Evolutionary conservation across 805 yeast genomes (phyloP), one percentile per base, ranked within the genome.

Genomic region (Wickerhamomyces bisporus): DNA sequence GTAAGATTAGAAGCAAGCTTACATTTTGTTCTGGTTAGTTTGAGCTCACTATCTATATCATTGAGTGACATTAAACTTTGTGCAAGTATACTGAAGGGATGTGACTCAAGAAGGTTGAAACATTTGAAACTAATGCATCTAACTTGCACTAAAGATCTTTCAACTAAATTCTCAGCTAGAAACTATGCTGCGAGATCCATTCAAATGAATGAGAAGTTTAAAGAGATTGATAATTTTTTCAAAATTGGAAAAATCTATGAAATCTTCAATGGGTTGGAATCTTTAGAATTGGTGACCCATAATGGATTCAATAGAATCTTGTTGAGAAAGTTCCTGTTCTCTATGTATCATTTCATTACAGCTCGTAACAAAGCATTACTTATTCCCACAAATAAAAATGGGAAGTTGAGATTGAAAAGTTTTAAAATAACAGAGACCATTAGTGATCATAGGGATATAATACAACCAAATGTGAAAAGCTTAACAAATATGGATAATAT

Each of bases 241-340:
- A 19, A 36, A 16, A 34, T 19, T 17, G 12, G 25, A 5, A 29
- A 34, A n/a, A 30, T 41, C 13, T 8, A 19, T 13, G 12, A 16
- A 8, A 33, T 39, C n/a, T 38, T 44, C 20, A 13, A 13, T 8
- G 12, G 15, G 3, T 23, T 44, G 6, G 21, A 39, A 6, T 13
- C 12, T 13, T 17, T 41, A 3, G 23, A 31, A 7, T 4, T 44
- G 5, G 35, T 26, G 3, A 20, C 34, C 5, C 47, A 41, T 35
- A 27, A 41, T 39, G 43, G 47, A 2, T 32, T 36, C 23, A 41
- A 32, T 25, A 19, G 47, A 30, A 10, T 28, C 6, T 13, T 44
- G 5, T 35, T 44, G 25, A 41, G 32, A 39, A 36, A 41, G 19
- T 38, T 44, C 15, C 20, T 42, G 23, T 41, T 31, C 18, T 6